Conservation (phyloP, 176 grass and related monocot species). For the Zea luxurians region DNA sequence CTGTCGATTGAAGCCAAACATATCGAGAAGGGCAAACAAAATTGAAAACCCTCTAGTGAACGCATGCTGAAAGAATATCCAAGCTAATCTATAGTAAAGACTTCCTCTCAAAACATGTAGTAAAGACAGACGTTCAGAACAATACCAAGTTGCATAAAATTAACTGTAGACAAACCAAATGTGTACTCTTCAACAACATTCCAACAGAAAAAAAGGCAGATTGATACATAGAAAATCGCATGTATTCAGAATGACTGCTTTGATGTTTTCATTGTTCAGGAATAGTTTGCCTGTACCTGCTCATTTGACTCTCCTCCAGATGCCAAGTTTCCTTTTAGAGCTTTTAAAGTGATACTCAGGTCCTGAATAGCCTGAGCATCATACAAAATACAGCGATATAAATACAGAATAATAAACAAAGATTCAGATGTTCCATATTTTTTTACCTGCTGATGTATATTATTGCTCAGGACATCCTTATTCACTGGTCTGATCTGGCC, state of each 20-base stretch:
- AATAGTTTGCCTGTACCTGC: constrained; percentile 42
- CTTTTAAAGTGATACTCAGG: constrained; percentile 53
- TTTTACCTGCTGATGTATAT: constrained; percentile 37
- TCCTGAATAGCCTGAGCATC: constrained; percentile 47
- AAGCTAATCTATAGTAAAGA: background rate
- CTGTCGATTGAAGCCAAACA: background rate
- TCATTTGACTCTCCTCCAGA: constrained; percentile 48
- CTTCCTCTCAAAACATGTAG: constrained; percentile 4
- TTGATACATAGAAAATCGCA: constrained; percentile 5
- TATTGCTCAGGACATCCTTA: constrained; percentile 45
- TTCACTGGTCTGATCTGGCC: constrained; percentile 29
- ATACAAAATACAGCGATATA: constrained; percentile 21
- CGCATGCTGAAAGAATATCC: background rate
- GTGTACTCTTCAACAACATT: constrained; percentile 12
- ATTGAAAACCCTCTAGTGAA: background rate
- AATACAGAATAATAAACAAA: constrained; percentile 7
- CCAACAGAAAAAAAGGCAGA: constrained; percentile 25
- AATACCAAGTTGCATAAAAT: constrained; percentile 17
- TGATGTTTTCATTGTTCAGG: background rate
- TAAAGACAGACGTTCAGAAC: background rate
- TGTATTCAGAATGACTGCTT: constrained; percentile 28
- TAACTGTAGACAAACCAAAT: background rate
- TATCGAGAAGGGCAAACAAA: constrained; percentile 18
- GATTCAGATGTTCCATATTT: constrained; percentile 17
- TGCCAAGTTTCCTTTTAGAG: constrained; percentile 50